phyloP scores from a whole-genome alignment of 1,139 yeast genomes.

The Candida sp. region DNA sequence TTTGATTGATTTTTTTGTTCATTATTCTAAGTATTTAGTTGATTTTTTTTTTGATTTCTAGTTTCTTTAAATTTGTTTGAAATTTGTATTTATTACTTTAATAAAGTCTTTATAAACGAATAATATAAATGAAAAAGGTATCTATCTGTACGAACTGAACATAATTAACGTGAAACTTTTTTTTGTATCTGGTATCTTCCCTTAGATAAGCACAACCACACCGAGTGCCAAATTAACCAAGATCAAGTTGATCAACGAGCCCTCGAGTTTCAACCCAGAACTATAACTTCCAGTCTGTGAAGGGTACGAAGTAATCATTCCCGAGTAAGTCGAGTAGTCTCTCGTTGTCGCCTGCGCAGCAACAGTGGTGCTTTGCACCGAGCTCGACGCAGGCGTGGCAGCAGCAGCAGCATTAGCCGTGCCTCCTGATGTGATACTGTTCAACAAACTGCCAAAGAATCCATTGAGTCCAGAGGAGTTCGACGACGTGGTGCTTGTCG shows the following conservation, averaged over 20 bases:
- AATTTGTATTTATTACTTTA: neutral
- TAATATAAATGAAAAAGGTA: neutral
- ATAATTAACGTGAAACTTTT: neutral
- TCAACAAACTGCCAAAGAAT: neutral
- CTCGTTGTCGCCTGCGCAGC: neutral
- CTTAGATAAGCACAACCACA: neutral
- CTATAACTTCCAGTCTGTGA: slow-evolving; percentile 1
- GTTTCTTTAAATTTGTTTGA: neutral
- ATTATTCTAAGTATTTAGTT: too few species aligned
- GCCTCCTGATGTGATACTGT: neutral
- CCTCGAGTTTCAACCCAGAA: neutral
- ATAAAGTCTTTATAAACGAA: neutral
- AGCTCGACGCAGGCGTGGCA: neutral
- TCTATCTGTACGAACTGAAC: neutral
- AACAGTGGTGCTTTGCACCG: neutral
- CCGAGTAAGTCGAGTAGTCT: slow-evolving; percentile 2
- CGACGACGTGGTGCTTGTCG: neutral
- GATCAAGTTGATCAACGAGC: neutral
- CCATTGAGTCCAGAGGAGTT: neutral
- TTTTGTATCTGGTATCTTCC: neutral
- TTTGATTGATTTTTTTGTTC: neutral
- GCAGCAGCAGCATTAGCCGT: too few species aligned
- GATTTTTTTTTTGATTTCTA: neutral
- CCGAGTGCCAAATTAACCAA: neutral
- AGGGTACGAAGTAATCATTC: neutral